Evolutionary conservation across 2,329 filamentous ascomycete species (phyloP), one percentile per base, ranked within the genome.

Genomic region (Aspergillus aculeatinus): DNA sequence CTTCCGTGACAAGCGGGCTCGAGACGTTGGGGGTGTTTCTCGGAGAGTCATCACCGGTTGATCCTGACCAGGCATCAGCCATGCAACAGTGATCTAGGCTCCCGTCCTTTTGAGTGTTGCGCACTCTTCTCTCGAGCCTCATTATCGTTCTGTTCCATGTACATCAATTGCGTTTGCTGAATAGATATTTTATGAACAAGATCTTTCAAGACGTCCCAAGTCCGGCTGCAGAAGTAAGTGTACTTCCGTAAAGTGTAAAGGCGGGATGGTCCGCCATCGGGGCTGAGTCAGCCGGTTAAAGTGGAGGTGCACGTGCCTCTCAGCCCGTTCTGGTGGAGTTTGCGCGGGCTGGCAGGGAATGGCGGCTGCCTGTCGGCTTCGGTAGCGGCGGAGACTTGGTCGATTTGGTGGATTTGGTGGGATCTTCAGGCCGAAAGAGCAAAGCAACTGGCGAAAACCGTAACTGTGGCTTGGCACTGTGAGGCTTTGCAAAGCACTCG

Each of bases 1-100:
- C 75, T 96, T 97, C 77, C 91, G 92, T 2, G 88, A 89, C 72
- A 77, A 76, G 59, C 71, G 73, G 56, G 72, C 74, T 23, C 71
- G 68, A 52, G 75, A 78, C 64, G 74, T 77, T 11, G 74, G 39
- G 16, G 39, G 75, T 29, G 71, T 74, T 5, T 67, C 75, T 50
- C 70, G 72, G 56, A 71, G 73, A 42, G 71, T 78, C 60, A 76
- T 76, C 51, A 77, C 75, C 4, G 67, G 67, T 25, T 76, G 61
- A 70, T 63, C 27, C 49, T 10, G 35, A 35, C 16, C 12, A 39
- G 42, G 14, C 44, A 27, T 14, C 42, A 31, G 21, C n/a, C 16
- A 35, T 35, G 19, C 23, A 14, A 53, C 23, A 29, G 42, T 7
- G 33, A n/a, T 5, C 35, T 16, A 44, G 21, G 35, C 16, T 27